A percentile compares a stretch with the other conserved stretches of the same genome.
These are phyloP conservation scores for Coffea humblotiana DNA, from an alignment of 305 asterid species.

Conservation along the genomic window DNA sequence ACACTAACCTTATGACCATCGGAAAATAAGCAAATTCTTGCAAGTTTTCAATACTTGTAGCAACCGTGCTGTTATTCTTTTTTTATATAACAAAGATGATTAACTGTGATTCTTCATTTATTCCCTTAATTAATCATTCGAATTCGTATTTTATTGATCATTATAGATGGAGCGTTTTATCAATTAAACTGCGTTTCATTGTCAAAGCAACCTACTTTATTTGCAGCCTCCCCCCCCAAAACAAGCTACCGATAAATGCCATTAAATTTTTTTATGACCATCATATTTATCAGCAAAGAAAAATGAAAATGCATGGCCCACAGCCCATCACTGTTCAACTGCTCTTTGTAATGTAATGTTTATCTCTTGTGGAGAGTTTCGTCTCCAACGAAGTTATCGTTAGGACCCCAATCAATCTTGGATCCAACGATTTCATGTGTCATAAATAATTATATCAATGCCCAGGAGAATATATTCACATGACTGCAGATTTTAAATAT, in stretches of 20 bases:
- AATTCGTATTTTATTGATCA: no score
- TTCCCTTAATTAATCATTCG: no score
- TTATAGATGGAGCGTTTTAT: no score
- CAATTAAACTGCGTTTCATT: no score
- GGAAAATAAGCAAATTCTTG: background rate
- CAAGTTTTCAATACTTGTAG: no score
- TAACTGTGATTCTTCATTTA: no score
- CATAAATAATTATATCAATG: conserved; percentile 8
- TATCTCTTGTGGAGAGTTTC: background rate
- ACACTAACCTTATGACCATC: no score
- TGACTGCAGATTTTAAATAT: conserved; percentile 21
- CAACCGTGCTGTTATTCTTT: no score
- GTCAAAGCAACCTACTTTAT: no score
- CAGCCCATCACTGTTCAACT: background rate
- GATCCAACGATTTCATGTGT: conserved; percentile 21
- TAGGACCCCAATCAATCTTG: conserved; percentile 25
- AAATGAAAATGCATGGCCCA: background rate
- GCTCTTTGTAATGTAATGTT: background rate
- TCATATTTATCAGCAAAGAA: background rate
- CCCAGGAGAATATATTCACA: conserved; percentile 34
- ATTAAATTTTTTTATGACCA: background rate
- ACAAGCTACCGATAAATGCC: background rate
- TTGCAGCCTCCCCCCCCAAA: background rate
- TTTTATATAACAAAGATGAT: no score
- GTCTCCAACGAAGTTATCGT: background rate